Conservation (phyloP, 305 asterid species). For the Rubia peregrina region DNA sequence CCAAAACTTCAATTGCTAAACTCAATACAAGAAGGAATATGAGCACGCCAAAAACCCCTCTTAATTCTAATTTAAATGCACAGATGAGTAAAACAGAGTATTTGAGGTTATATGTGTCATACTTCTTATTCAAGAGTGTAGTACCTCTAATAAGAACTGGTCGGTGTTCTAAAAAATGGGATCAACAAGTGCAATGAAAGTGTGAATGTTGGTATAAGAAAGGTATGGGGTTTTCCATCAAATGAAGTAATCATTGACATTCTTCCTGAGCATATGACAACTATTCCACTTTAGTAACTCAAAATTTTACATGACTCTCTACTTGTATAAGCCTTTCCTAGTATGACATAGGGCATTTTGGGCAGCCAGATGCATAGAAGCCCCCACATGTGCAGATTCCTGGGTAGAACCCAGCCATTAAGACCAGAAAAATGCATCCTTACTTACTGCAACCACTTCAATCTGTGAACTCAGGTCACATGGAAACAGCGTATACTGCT, state of each 20-base stretch:
- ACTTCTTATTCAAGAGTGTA: neutral
- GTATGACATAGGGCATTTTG: neutral
- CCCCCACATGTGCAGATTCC: neutral
- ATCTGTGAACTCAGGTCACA: too few relatives aligned
- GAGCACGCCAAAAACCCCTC: neutral
- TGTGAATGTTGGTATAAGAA: neutral
- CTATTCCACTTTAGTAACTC: neutral
- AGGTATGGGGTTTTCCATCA: neutral
- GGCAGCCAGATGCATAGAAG: too few relatives aligned
- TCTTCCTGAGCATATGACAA: neutral
- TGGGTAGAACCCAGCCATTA: too few relatives aligned
- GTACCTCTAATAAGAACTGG: neutral
- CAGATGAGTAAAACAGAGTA: neutral
- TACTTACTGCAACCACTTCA: too few relatives aligned
- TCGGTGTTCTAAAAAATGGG: neutral
- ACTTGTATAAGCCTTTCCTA: neutral
- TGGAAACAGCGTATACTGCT: too few relatives aligned
- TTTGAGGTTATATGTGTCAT: neutral
- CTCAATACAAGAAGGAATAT: neutral
- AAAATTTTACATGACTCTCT: neutral
- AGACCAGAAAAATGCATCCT: too few relatives aligned
- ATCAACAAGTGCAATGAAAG: neutral
- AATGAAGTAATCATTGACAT: neutral
- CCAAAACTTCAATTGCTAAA: neutral
- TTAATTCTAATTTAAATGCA: neutral